phyloP scores from a whole-genome alignment of 2,329 filamentous ascomycete species.

The Amauroascus niger region DNA sequence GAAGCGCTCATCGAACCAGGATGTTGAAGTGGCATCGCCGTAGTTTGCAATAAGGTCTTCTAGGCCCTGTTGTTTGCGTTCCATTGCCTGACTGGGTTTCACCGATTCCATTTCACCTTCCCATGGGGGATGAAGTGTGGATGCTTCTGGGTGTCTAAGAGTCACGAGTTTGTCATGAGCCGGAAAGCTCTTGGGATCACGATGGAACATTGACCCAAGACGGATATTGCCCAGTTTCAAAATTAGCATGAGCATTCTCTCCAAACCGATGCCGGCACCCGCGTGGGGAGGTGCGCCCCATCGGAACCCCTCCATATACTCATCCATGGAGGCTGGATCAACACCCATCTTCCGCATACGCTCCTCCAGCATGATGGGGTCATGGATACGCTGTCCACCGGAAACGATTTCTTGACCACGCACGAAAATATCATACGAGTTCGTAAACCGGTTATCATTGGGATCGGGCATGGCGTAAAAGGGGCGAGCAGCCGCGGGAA shows the following conservation, averaged over 20 bases:
- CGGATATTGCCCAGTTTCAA: conserved; percentile 82
- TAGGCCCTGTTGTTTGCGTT: conserved; percentile 56
- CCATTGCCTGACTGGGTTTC: conserved; percentile 33
- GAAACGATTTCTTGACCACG: conserved; percentile 88
- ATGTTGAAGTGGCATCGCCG: conserved; percentile 86
- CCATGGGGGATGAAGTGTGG: conserved; percentile 64
- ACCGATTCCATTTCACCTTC: conserved; percentile 31
- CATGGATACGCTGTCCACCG: conserved; percentile 86
- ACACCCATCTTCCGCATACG: conserved; percentile 70
- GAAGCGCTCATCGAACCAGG: conserved; percentile 83
- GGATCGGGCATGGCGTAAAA: conserved; percentile 87
- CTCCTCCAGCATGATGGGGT: conserved; percentile 60
- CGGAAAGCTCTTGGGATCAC: conserved; percentile 80
- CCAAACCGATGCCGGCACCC: conserved; percentile 79
- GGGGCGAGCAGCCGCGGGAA: conserved; percentile 70
- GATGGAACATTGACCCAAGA: conserved; percentile 74
- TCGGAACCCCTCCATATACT: conserved; percentile 81
- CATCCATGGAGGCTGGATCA: conserved; percentile 71
- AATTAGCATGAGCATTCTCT: conserved; percentile 78
- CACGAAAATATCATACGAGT: conserved; percentile 92
- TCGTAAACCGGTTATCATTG: conserved; percentile 60
- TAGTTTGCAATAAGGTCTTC: conserved; percentile 92
- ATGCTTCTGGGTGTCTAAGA: conserved; percentile 78
- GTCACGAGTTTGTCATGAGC: conserved; percentile 51
- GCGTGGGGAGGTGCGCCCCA: conserved; percentile 83